Base-by-base conservation (phyloP, 768 basidiomycete species). In the Xerocomellus amylosporus region DNA sequence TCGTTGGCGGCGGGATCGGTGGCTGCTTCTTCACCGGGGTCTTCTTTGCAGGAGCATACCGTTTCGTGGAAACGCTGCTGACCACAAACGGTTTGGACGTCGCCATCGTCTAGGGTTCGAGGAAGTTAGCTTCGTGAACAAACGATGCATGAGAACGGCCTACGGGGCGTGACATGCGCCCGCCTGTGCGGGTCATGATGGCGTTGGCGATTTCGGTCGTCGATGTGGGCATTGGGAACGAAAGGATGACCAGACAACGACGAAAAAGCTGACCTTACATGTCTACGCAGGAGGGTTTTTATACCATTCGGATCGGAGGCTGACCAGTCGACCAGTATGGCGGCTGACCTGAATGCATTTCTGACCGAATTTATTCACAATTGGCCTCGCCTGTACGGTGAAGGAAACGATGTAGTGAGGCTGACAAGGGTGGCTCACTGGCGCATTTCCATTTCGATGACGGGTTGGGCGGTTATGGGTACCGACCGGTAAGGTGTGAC, bases 31-130 rank as follows among this genome's bases (percentile, higher is more conserved):
- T 19, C 7, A 19, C 3, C 0, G 37, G 20, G 0, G 46, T 2
- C 13, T 31, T 51, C 19, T 17, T 55, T 2, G 48, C 17, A 14
- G 39, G 31, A 12, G 40, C 41, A 5, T 49, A 42, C 4, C 59
- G 42, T 17, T 55, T 51, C n/a, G 50, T 45, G 22, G 30, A 14
- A 0, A 56, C 1, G 10, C 47, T 44, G 8, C 28, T 17, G 8
- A 63, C 59, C 20, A 61, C 59, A 17, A 64, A 64, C 5, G 55
- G 50, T n/a, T 9, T 58, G 1, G 19, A 15, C 6, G 8, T 37
- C 17, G 33, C 24, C 52, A 26, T 34, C 31, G 12, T 8, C 51
- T 54, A 33, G 7, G 5, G 17, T 13, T 4, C 14, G n/a, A n/a
- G n/a, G 5, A 19, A 5, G 24, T 53, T 5, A 36, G 9, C 15